Evolutionary conservation across 768 basidiomycete species (phyloP), one percentile per base, ranked within the genome.

Genomic region (Russula earlei): DNA sequence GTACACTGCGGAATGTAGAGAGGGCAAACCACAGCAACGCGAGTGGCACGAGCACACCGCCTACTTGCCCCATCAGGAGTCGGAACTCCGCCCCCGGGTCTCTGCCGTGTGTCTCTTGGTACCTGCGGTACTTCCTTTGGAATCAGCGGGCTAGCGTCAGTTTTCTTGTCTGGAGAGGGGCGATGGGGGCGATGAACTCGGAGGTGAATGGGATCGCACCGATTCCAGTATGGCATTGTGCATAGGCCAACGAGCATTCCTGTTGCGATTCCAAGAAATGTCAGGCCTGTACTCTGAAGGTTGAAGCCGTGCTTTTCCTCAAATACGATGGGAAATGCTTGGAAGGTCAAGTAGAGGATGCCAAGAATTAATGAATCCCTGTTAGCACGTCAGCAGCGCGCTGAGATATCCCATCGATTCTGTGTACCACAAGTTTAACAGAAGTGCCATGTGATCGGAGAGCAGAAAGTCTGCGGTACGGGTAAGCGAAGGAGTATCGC

Each of bases 361-460:
- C 73, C 75, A 10, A 78, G 69, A 48, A 74, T 47, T 17, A 73
- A 54, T 4, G 74, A 67, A 29, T 68, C 71, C 71, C 75, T 76
- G 50, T 19, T 4, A 38, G 15, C 17, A 31, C 22, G 53, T 46
- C 42, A 48, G 31, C 44, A 17, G 52, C 40, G 47, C 34, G 33
- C 36, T 19, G 19, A 8, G 38, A 43, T 42, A 6, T 6, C 33
- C 17, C 2, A 31, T 1, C 37, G 11, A 42, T 62, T 8, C 27
- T 29, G 64, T 75, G 3, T 67, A 84, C 89, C 88, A 91, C 14
- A 77, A 66, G 66, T 88, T 77, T 9, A 91, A 72, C 5, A 84
- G 68, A 4, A 90, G 72, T 0, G 84, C 84, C 87, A 91, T 91
- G n/a, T 77, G 74, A 61, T 93, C 86, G 47, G 73, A 77, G 0